Percentiles rank a stretch among this genome's conserved stretches.
Conservation (phyloP, 2,329 filamentous ascomycete genomes). For the Colletotrichum siamense region DNA sequence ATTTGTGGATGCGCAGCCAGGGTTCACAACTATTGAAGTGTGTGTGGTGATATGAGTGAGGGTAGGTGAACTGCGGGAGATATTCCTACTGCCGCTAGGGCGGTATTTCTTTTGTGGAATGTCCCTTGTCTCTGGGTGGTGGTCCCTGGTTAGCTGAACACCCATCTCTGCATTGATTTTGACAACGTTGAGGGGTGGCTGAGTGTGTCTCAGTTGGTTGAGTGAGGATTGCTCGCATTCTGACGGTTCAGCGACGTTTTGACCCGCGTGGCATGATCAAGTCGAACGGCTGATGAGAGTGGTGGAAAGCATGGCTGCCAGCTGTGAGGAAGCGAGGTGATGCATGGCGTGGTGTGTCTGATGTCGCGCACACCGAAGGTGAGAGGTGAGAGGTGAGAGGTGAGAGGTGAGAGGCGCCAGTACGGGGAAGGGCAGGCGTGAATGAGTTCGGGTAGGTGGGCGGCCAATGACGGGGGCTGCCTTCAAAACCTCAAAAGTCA, state of each 20-base stretch:
- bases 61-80: neutral
- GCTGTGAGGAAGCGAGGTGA: neutral
- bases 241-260: neutral
- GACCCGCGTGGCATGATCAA: neutral
- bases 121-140: neutral
- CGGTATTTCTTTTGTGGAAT: neutral
- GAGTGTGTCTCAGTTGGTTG: neutral
- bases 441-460: neutral
- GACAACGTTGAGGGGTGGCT: neutral
- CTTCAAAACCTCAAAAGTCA: neutral
- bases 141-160: neutral
- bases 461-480: neutral
- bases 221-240: neutral
- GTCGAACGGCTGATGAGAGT: neutral
- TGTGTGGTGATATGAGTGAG: neutral
- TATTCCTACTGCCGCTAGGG: neutral
- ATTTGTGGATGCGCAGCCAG: neutral
- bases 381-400: neutral
- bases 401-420: neutral
- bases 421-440: neutral
- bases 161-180: neutral
- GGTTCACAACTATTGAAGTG: constrained; percentile 19
- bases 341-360: neutral
- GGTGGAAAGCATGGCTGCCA: neutral
- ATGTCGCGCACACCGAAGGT: neutral